Conservation (phyloP, 2,329 filamentous ascomycete genomes). For the Plenodomus biglobosus region DNA sequence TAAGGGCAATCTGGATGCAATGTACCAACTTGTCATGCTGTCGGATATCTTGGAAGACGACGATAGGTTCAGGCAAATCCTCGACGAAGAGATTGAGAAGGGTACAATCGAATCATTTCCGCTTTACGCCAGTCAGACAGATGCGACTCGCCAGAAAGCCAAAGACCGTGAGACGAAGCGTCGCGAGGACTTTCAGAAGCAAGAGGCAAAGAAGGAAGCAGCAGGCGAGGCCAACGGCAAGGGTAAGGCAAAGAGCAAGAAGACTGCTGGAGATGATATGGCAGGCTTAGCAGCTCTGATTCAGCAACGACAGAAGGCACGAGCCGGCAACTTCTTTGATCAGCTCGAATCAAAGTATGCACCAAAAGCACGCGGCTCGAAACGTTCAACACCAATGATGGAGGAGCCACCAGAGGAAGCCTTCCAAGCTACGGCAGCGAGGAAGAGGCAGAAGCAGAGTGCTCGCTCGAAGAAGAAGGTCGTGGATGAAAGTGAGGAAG, state of each 20-base stretch:
- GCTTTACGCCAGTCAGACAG: conserved; percentile 69
- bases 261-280: conserved; percentile 38
- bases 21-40: conserved; percentile 86
- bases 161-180: conserved; percentile 42
- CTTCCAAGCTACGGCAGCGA: conserved; percentile 46
- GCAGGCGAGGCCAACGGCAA: conserved; percentile 51
- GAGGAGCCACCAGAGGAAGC: conserved; percentile 66
- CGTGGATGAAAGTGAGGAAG: conserved; percentile 21
- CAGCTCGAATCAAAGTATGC: conserved; percentile 41
- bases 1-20: conserved; percentile 71
- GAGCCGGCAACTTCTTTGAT: conserved; percentile 41
- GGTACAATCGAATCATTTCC: conserved; percentile 67
- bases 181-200: conserved; percentile 53
- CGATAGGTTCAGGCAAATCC: conserved; percentile 75
- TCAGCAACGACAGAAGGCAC: conserved; percentile 39
- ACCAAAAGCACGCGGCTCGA: conserved; percentile 49
- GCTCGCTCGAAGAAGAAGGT: conserved; percentile 21
- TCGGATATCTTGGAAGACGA: conserved; percentile 84
- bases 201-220: conserved; percentile 52
- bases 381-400: conserved; percentile 44
- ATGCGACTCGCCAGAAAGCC: conserved; percentile 30
- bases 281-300: conserved; percentile 42
- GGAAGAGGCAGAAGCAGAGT: conserved; percentile 32
- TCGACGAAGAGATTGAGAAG: conserved; percentile 74
- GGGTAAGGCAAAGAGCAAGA: conserved; percentile 51